A percentile compares a stretch with the other conserved stretches of the same genome.
These are phyloP conservation scores for Brassica rapa DNA, from an alignment of 345 rosid species.

Conservation along the genomic window DNA sequence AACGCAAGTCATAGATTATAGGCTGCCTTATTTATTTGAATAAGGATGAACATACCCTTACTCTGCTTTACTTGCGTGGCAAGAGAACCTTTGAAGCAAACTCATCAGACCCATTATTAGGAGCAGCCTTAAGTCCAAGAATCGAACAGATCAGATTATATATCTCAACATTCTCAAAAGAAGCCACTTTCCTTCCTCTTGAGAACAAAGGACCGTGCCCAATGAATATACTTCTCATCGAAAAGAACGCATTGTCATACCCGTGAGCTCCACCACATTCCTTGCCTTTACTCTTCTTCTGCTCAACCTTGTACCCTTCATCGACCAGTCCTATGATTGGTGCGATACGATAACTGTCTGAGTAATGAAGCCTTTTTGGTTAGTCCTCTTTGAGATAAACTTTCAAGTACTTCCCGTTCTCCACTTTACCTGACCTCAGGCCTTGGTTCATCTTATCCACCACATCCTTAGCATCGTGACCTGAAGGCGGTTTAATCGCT, in stretches of 20 bases:
- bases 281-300: conserved; percentile 36
- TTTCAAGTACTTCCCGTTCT: conserved; percentile 63
- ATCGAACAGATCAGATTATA: conserved; percentile 48
- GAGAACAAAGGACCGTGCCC: conserved; percentile 85
- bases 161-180: conserved; percentile 87
- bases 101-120: background rate
- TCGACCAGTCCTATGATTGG: conserved; percentile 74
- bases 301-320: conserved; percentile 69
- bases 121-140: background rate
- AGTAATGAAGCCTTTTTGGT: conserved; percentile 75
- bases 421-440: conserved; percentile 64
- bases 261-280: conserved; percentile 92
- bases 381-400: conserved; percentile 78
- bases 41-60: background rate
- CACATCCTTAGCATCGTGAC: conserved; percentile 37
- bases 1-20: no score
- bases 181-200: conserved; percentile 74
- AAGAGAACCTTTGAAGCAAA: background rate
- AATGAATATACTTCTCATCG: conserved; percentile 87
- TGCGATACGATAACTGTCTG: conserved; percentile 65
- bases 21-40: no score
- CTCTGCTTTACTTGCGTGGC: background rate
- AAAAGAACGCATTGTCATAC: conserved; percentile 76
- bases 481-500: conserved; percentile 47
- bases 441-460: conserved; percentile 78